phyloP scores from a whole-genome alignment of 176 grass and related monocot genomes.

The Stipa capillata region DNA sequence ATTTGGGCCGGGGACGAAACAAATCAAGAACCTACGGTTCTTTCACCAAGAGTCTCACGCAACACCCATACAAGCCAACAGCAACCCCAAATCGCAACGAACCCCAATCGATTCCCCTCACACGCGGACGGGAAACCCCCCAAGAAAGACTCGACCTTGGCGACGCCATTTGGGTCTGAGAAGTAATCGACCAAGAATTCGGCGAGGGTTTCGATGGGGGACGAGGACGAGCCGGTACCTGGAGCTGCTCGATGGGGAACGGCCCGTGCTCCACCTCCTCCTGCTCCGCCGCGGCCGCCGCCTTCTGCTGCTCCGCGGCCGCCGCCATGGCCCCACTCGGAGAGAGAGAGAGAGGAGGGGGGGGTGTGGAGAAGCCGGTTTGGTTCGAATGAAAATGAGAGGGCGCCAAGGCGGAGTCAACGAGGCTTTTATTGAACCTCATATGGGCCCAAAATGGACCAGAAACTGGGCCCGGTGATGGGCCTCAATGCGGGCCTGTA shows the following conservation, averaged over 20 bases:
- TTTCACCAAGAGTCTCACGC: not conserved
- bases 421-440: not conserved
- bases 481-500: not conserved
- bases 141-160: conserved; percentile 18
- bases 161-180: not conserved
- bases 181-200: not conserved
- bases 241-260: conserved; percentile 77
- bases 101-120: not conserved
- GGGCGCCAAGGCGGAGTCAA: not conserved
- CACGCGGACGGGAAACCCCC: not conserved
- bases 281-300: conserved; percentile 34
- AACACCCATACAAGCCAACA: not conserved
- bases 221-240: conserved; percentile 30
- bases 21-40: conserved; percentile 6
- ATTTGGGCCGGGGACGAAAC: not conserved
- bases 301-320: conserved; percentile 48
- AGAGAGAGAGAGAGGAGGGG: not conserved
- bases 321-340: conserved; percentile 28
- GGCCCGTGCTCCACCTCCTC: conserved; percentile 76
- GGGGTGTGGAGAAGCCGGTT: not conserved
- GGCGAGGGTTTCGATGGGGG: conserved; percentile 28
- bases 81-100: not conserved
- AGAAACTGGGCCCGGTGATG: accelerated
- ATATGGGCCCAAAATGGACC: not conserved
- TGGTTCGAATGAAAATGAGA: not conserved